Conservation (phyloP, 495 filamentous ascomycete species). For the Talaromyces nanjingensis region DNA sequence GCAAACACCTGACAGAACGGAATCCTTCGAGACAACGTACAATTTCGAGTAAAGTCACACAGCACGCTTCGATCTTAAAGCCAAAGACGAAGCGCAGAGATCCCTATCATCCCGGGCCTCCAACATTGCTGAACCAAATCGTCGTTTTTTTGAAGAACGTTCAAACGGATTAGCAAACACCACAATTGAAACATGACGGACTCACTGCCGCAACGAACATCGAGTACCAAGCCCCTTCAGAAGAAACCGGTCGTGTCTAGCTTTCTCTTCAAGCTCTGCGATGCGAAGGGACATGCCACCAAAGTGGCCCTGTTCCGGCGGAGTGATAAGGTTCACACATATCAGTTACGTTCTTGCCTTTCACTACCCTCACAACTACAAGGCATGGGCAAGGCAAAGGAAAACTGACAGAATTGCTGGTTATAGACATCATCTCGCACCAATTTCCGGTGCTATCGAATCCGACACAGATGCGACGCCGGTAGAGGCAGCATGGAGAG, state of each 20-base stretch:
- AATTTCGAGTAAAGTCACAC: not conserved
- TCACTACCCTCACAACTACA: not conserved
- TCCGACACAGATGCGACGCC: slow-evolving; percentile 36
- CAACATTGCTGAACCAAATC: not conserved
- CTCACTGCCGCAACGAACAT: not conserved
- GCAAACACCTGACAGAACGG: not conserved
- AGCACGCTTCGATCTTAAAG: not conserved
- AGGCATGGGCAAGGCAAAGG: not conserved
- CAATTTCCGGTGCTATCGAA: slow-evolving; percentile 56
- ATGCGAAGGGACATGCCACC: slow-evolving; percentile 13
- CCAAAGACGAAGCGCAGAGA: not conserved
- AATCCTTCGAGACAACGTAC: not conserved
- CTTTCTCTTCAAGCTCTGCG: slow-evolving; percentile 44
- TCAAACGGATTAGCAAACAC: not conserved
- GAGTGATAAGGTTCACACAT: slow-evolving; percentile 50
- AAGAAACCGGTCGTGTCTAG: slow-evolving; percentile 47
- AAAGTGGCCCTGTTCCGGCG: slow-evolving; percentile 52
- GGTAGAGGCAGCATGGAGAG: slow-evolving; percentile 51
- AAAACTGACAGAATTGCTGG: not conserved
- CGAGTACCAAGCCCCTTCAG: slow-evolving; percentile 12
- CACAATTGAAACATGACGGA: not conserved
- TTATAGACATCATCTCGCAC: slow-evolving; percentile 44
- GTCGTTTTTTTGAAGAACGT: not conserved
- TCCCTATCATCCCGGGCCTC: not conserved
- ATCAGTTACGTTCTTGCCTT: slow-evolving; percentile 30